Percentiles rank a stretch among this genome's conserved stretches.
phyloP scores from a whole-genome alignment of 768 basidiomycete genomes.

The Coprinopsis cinerea region DNA sequence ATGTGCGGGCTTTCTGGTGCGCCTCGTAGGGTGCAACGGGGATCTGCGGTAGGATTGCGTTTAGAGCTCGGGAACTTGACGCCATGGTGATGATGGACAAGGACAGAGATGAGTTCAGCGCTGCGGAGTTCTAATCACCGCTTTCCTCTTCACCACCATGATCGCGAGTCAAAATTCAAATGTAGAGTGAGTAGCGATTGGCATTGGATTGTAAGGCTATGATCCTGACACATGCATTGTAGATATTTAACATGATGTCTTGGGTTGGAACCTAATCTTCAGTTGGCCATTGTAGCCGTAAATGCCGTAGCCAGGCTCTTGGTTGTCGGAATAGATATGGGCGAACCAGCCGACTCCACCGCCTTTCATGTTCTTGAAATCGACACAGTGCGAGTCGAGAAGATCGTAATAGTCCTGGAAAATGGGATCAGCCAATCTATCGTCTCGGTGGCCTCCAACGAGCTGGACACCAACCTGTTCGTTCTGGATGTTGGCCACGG shows the following conservation, averaged over 20 bases:
- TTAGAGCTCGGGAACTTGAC: slow-evolving; percentile 61
- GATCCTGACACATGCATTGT: neutral
- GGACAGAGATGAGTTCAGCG: too few species aligned
- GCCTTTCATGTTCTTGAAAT: slow-evolving; percentile 51
- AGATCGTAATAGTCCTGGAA: slow-evolving; percentile 60
- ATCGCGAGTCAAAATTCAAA: neutral
- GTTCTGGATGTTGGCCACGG: slow-evolving; percentile 55
- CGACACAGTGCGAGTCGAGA: slow-evolving; percentile 56
- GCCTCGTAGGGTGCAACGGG: slow-evolving; percentile 81
- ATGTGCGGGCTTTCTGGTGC: slow-evolving; percentile 95
- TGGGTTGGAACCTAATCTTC: slow-evolving; percentile 65
- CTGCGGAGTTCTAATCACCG: slow-evolving; percentile 10
- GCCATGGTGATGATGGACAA: slow-evolving; percentile 17
- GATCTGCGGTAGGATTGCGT: slow-evolving; percentile 72
- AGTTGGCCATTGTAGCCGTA: slow-evolving; percentile 40
- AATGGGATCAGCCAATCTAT: too few species aligned
- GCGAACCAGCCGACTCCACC: slow-evolving; percentile 81
- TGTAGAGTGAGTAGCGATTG: neutral
- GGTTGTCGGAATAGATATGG: slow-evolving; percentile 66
- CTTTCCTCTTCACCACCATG: neutral
- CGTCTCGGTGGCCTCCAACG: too few species aligned
- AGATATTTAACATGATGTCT: slow-evolving; percentile 44
- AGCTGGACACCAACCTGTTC: slow-evolving; percentile 52
- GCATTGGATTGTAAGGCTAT: neutral
- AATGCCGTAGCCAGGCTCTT: slow-evolving; percentile 68